A percentile compares a stretch with the other conserved stretches of the same genome.
Evolutionary conservation across 495 filamentous ascomycete species (phyloP).

Genomic region (Aspergillus funiculosus): DNA sequence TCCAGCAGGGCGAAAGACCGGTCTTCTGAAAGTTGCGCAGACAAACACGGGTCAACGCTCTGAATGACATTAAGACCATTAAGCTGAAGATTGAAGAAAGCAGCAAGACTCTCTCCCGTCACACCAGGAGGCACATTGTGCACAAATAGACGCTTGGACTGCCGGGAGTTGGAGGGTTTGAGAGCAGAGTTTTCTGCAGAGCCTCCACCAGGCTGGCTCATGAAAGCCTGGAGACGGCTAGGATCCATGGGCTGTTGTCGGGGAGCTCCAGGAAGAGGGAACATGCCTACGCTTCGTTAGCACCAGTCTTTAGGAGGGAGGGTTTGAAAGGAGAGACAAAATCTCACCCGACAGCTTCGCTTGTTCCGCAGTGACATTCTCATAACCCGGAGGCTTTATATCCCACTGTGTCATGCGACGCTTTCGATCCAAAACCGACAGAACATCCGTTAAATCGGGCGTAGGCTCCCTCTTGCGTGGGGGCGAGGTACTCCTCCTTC

Average conservation of each 20-base stretch:
- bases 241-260: conserved; percentile 96
- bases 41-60: conserved; percentile 78
- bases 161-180: conserved; percentile 86
- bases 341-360: conserved; percentile 86
- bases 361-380: conserved; percentile 97
- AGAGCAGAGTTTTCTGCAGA: conserved; percentile 69
- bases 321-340: background rate
- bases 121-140: conserved; percentile 68
- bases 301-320: background rate
- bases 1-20: conserved; percentile 77
- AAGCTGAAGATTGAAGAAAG: conserved; percentile 94
- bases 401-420: conserved; percentile 97
- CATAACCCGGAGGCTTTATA: conserved; percentile 96
- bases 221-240: conserved; percentile 87
- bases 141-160: conserved; percentile 84
- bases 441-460: conserved; percentile 83
- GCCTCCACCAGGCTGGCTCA: conserved; percentile 78
- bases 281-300: conserved; percentile 64
- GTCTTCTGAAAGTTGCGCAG: conserved; percentile 75
- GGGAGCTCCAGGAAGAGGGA: conserved; percentile 91
- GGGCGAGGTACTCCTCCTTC: conserved; percentile 72
- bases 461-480: conserved; percentile 91
- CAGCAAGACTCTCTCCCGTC: conserved; percentile 63
- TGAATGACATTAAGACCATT: conserved; percentile 89
- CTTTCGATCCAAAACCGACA: conserved; percentile 72